Conservation (phyloP, 331 rosid genomes). For the Phaseolus coccineus region DNA sequence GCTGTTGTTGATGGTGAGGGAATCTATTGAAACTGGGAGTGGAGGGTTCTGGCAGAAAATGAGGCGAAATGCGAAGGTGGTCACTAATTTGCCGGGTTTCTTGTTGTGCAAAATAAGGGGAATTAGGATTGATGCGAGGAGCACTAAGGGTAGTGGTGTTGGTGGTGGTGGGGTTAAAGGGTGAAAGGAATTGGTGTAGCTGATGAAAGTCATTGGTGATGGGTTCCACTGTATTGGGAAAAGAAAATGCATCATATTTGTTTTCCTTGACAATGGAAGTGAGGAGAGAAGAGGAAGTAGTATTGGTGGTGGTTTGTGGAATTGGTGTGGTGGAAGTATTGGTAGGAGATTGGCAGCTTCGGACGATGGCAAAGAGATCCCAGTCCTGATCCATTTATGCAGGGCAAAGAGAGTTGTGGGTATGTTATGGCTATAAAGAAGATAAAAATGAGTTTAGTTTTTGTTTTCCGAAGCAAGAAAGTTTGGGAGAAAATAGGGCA, state of each 20-base stretch:
- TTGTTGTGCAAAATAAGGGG: constrained; percentile 5
- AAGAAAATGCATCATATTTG: constrained; percentile 44
- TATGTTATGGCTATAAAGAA: neutral
- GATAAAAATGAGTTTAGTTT: neutral
- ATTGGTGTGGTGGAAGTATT: neutral
- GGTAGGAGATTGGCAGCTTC: constrained; percentile 64
- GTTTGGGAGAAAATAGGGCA: constrained; percentile 19
- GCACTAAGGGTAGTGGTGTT: constrained; percentile 40
- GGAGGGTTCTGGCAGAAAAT: constrained; percentile 36
- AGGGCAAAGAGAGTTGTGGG: neutral
- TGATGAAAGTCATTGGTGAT: constrained; percentile 56
- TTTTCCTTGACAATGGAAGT: constrained; percentile 44
- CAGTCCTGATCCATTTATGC: constrained; percentile 67
- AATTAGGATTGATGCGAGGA: constrained; percentile 31
- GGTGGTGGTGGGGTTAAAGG: constrained; percentile 56
- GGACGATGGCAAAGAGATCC: constrained; percentile 86
- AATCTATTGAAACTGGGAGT: constrained; percentile 44
- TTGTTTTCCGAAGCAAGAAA: constrained; percentile 20
- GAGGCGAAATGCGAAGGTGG: constrained; percentile 13
- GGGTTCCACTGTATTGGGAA: constrained; percentile 52
- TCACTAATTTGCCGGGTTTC: neutral
- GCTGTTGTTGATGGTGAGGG: constrained; percentile 42
- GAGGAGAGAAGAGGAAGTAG: constrained; percentile 48
- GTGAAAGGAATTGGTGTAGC: constrained; percentile 51
- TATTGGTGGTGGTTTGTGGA: constrained; percentile 13